Evolutionary conservation across 345 rosid genomes (phyloP).

Genomic region (Murraya koenigii): DNA sequence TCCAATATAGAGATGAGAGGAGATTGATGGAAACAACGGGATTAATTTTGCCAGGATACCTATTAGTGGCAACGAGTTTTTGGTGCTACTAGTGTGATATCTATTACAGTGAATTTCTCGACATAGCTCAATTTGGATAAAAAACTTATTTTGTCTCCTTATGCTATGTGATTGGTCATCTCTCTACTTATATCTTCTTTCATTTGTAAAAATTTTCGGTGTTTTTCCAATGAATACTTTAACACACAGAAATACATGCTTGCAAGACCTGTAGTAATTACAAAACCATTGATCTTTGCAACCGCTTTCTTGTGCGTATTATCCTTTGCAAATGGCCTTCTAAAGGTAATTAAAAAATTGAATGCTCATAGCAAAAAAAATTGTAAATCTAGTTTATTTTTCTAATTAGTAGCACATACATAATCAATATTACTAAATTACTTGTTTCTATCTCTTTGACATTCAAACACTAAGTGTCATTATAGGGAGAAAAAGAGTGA

Average conservation of each 20-base stretch:
- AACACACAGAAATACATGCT: slow-evolving; percentile 33
- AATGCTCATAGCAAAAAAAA: neutral
- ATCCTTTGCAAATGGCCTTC: slow-evolving; percentile 29
- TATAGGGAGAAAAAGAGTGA: slow-evolving; percentile 30
- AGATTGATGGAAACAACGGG: no score
- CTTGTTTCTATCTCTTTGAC: neutral
- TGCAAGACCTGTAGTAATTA: slow-evolving; percentile 23
- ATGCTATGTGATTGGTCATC: no score
- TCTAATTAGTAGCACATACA: no score
- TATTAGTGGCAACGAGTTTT: no score
- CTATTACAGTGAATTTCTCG: no score
- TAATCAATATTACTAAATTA: neutral
- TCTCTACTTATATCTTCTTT: neutral
- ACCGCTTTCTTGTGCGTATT: slow-evolving; percentile 35
- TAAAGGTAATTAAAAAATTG: slow-evolving; percentile 25
- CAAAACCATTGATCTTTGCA: slow-evolving; percentile 31
- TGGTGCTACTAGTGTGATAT: no score
- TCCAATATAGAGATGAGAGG: no score
- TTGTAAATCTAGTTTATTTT: no score
- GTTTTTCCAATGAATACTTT: no score
- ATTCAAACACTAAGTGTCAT: slow-evolving; percentile 25
- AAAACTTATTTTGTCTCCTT: no score
- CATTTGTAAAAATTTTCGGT: neutral
- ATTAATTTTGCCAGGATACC: no score
- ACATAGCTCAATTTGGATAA: no score